phyloP scores from a whole-genome alignment of 2,329 filamentous ascomycete genomes.

The Chaetomiaceae sp. region DNA sequence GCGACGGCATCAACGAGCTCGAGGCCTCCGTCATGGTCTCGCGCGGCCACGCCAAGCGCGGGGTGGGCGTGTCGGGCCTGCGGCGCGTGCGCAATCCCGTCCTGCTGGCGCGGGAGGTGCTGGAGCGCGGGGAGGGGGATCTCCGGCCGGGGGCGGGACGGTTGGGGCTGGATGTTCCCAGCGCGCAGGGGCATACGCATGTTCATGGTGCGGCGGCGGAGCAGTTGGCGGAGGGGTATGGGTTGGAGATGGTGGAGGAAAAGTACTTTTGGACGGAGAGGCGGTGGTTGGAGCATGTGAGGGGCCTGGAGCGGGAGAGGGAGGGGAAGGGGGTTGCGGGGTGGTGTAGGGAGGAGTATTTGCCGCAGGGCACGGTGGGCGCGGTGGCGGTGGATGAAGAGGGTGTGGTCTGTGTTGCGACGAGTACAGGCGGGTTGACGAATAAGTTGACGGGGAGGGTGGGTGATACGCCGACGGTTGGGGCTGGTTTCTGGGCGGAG shows the following conservation, averaged over 20 bases:
- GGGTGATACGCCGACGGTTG: constrained; percentile 79
- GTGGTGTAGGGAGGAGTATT: constrained; percentile 60
- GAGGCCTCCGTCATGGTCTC: constrained; percentile 87
- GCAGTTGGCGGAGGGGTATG: constrained; percentile 61
- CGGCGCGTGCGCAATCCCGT: constrained; percentile 76
- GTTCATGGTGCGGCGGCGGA: constrained; percentile 66
- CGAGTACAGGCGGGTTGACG: constrained; percentile 72
- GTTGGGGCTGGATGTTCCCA: constrained; percentile 42
- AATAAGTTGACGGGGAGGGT: constrained; percentile 84
- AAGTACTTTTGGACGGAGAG: constrained; percentile 74
- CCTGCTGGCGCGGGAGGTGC: constrained; percentile 64
- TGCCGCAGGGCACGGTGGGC: constrained; percentile 81
- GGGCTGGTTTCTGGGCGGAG: constrained; percentile 87
- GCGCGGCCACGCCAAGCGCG: constrained; percentile 66
- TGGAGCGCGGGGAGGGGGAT: constrained; percentile 62
- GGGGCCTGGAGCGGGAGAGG: constrained; percentile 48
- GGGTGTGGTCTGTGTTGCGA: constrained; percentile 66
- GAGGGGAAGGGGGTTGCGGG: constrained; percentile 38
- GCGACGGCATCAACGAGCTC: constrained; percentile 76
- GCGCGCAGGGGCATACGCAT: constrained; percentile 66
- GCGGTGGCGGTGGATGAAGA: constrained; percentile 75
- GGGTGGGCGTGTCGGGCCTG: constrained; percentile 71
- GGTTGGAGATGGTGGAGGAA: constrained; percentile 63
- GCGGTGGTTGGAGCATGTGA: constrained; percentile 65
- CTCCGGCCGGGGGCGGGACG: constrained; percentile 31